Base-by-base conservation (phyloP, 139 green algal genomes). In the Chlamydomonas sp. region DNA sequence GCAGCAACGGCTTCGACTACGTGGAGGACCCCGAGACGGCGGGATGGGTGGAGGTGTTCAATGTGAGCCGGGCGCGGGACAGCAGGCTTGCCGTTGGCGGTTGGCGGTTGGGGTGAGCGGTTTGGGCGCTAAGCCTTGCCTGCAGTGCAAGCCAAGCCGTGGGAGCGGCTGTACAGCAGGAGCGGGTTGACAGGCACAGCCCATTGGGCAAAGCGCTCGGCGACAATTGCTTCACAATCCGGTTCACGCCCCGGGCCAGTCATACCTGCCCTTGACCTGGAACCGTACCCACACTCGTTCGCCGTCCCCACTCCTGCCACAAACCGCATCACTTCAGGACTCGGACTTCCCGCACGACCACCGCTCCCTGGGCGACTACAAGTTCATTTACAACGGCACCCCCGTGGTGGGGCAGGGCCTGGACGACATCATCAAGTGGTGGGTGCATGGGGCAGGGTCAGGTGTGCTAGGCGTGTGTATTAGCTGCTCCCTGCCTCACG, bases 1-100 rank as follows among this genome's bases (percentile, higher is more conserved):
- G 61, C 73, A 87, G 83, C 18, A 87, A 87, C 73, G 83, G 83
- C 72, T 87, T 87, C 16, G 83, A 87, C 71, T 87, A 87, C 61
- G 63, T 87, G 31, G 83, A 87, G 62, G 83, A 87, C 15, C 31
- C 31, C 31, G 62, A 87, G n/a, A 16, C 61, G 73, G 83, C 72
- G 71, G 83, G 73, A 62, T 81, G 73, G 83, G 14, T 67, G 60
- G 83, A 87, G 83, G 72, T 75, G 4, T 87, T 87, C 71, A 75
- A 87, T 8, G 82, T 87, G 72, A 62, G 82, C 31, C 31, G 31
- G 31, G 31, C 31, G 31, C 31, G 31, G 31, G 31, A 49, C 31
- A 49, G 31, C 31, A 49, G 31, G 31, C 31, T 49, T 49, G 31
- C 31, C 31, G 31, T 49, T 49, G 31, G 31, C 31, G 31, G 31